phyloP scores from a whole-genome alignment of 345 rosid species.

The Geranium rotundifolium region DNA sequence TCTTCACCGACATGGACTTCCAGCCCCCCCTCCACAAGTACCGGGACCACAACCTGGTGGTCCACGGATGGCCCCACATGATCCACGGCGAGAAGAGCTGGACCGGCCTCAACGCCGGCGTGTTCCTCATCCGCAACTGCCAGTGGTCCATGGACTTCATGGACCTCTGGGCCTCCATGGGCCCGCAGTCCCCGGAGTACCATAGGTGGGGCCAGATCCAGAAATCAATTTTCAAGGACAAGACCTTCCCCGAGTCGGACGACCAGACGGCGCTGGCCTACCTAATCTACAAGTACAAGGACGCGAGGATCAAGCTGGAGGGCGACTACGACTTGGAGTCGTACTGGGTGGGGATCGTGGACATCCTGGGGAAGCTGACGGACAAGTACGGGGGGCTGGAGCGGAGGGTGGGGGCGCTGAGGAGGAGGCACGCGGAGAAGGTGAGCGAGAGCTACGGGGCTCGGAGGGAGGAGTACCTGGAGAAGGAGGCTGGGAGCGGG shows the following conservation, averaged over 20 bases:
- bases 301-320: conserved; percentile 55
- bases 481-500: conserved; percentile 24
- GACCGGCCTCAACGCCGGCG: conserved; percentile 88
- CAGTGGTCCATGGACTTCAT: conserved; percentile 97
- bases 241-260: conserved; percentile 73
- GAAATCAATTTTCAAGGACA: conserved; percentile 68
- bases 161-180: conserved; percentile 62
- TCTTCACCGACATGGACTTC: conserved; percentile 89
- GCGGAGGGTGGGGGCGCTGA: conserved; percentile 23
- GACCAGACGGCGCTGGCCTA: conserved; percentile 83
- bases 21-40: conserved; percentile 56
- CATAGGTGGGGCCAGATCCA: conserved; percentile 60
- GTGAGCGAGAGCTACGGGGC: conserved; percentile 69
- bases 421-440: conserved; percentile 80
- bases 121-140: conserved; percentile 72
- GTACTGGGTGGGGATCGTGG: conserved; percentile 60
- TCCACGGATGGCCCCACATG: conserved; percentile 75
- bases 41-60: conserved; percentile 57
- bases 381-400: conserved; percentile 44
- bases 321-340: conserved; percentile 63
- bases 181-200: conserved; percentile 53
- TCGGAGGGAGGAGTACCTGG: conserved; percentile 41
- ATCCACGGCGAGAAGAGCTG: conserved; percentile 61
- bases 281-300: conserved; percentile 40
- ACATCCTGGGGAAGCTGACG: conserved; percentile 42